A percentile compares a stretch with the other conserved stretches of the same genome.
phyloP scores from a whole-genome alignment of 2,329 filamentous ascomycete genomes.

The Uncinocarpus reesii region DNA sequence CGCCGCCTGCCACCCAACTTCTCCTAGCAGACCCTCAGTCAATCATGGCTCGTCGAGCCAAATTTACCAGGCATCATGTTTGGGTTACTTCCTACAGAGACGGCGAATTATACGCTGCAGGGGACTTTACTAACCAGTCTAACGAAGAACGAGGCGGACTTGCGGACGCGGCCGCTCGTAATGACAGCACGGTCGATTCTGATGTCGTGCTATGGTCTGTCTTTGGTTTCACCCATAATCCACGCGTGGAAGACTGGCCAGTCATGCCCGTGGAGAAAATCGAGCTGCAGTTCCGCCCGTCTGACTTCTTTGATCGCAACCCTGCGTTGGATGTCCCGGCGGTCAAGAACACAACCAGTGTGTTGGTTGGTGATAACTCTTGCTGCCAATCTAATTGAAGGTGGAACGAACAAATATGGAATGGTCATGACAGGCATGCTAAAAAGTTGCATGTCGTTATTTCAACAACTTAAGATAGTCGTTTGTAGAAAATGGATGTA shows the following conservation, averaged over 20 bases:
- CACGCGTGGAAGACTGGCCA: slow-evolving; percentile 43
- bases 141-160: slow-evolving; percentile 37
- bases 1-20: slow-evolving; percentile 39
- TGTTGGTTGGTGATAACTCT: slow-evolving; percentile 15
- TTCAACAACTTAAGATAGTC: too few species aligned
- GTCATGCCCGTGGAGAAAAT: slow-evolving; percentile 42
- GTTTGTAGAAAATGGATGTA: too few species aligned
- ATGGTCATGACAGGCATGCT: too few species aligned
- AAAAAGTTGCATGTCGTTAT: too few species aligned
- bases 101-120: slow-evolving; percentile 42
- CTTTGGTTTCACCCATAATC: slow-evolving; percentile 45
- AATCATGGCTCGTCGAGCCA: slow-evolving; percentile 38
- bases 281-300: slow-evolving; percentile 38
- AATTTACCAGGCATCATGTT: slow-evolving; percentile 42
- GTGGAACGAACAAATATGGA: too few species aligned
- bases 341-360: slow-evolving; percentile 20
- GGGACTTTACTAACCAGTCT: slow-evolving; percentile 40
- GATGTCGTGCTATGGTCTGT: slow-evolving; percentile 44
- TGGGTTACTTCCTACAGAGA: slow-evolving; percentile 45
- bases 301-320: slow-evolving; percentile 43
- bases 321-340: slow-evolving; percentile 42
- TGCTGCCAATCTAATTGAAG: background rate
- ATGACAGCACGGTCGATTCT: slow-evolving; percentile 35
- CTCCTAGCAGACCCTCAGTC: slow-evolving; percentile 38
- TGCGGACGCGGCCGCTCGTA: slow-evolving; percentile 35